Evolutionary conservation across 2,329 filamentous ascomycete species (phyloP).

Genomic region (Lachnellula arida): DNA sequence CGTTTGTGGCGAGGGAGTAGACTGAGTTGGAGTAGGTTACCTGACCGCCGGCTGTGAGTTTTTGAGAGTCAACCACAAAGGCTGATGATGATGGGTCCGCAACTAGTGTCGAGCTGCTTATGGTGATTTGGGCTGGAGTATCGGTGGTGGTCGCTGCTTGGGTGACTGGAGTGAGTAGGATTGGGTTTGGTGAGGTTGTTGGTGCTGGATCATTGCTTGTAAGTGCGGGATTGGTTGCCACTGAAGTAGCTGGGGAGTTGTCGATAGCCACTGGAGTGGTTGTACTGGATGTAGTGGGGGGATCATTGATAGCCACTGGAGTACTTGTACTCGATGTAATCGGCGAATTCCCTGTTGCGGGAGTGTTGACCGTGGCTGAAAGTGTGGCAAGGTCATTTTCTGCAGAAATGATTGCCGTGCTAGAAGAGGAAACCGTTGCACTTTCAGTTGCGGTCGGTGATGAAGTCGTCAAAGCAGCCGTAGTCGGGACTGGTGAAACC

Average conservation of each 20-base stretch:
- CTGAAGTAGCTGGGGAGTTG: neutral
- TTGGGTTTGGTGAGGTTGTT: neutral
- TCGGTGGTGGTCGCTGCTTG: neutral
- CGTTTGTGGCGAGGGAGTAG: neutral
- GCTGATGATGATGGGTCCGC: constrained; percentile 12
- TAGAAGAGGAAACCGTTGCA: neutral
- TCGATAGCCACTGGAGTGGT: neutral
- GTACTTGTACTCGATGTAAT: neutral
- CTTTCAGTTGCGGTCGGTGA: neutral
- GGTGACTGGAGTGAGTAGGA: neutral
- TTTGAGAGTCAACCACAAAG: constrained; percentile 4
- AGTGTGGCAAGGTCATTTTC: neutral
- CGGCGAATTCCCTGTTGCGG: too few relatives aligned
- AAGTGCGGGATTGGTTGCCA: neutral
- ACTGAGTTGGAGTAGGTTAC: neutral
- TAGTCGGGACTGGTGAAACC: neutral
- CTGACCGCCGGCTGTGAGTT: neutral
- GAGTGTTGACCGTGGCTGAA: too few relatives aligned
- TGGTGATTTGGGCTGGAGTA: neutral
- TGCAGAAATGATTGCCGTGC: neutral
- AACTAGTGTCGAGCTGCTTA: constrained; percentile 25
- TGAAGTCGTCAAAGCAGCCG: neutral
- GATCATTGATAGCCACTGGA: neutral
- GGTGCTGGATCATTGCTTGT: neutral
- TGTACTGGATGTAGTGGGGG: neutral